Conservation (phyloP, 2,329 filamentous ascomycete species). For the Sarocladium oryzae region DNA sequence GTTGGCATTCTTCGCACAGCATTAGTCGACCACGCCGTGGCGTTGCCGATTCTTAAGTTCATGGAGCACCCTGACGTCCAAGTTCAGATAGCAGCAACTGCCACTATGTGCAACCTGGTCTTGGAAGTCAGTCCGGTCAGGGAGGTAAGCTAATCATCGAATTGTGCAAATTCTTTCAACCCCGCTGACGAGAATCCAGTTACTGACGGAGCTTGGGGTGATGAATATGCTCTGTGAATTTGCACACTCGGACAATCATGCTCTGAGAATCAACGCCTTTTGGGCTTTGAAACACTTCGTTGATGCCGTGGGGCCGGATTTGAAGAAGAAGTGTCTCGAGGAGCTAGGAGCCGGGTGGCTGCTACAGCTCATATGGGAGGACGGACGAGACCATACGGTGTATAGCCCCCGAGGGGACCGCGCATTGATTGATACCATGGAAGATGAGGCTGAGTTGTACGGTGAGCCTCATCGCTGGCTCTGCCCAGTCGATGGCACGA, state of each 20-base stretch:
- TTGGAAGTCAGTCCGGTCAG: slow-evolving; percentile 88
- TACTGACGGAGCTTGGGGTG: slow-evolving; percentile 66
- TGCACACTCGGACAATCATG: slow-evolving; percentile 73
- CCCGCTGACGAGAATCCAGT: slow-evolving; percentile 33
- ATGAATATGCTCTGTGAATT: slow-evolving; percentile 75
- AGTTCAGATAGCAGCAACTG: slow-evolving; percentile 80
- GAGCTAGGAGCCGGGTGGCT: slow-evolving; percentile 76
- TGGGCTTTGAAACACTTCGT: slow-evolving; percentile 94
- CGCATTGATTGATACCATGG: slow-evolving; percentile 34
- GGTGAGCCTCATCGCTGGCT: slow-evolving; percentile 37
- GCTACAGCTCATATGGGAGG: slow-evolving; percentile 65
- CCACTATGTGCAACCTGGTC: slow-evolving; percentile 77
- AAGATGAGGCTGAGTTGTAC: slow-evolving; percentile 54
- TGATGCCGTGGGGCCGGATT: slow-evolving; percentile 59
- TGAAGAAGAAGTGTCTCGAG: slow-evolving; percentile 73
- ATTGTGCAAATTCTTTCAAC: not conserved
- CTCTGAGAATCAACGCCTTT: slow-evolving; percentile 74
- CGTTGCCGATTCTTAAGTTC: slow-evolving; percentile 68
- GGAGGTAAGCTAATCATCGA: slow-evolving; percentile 50
- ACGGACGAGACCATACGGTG: slow-evolving; percentile 47
- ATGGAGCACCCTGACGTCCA: slow-evolving; percentile 69
- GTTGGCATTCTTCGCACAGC: slow-evolving; percentile 79
- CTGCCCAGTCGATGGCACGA: slow-evolving; percentile 23
- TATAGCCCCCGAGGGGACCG: slow-evolving; percentile 28
- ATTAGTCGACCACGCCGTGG: slow-evolving; percentile 78